Percentiles rank a stretch among this genome's conserved stretches.
Evolutionary conservation across 1,284 basidiomycete species (phyloP).

Genomic region (Microbotryum silenes-acaulis): DNA sequence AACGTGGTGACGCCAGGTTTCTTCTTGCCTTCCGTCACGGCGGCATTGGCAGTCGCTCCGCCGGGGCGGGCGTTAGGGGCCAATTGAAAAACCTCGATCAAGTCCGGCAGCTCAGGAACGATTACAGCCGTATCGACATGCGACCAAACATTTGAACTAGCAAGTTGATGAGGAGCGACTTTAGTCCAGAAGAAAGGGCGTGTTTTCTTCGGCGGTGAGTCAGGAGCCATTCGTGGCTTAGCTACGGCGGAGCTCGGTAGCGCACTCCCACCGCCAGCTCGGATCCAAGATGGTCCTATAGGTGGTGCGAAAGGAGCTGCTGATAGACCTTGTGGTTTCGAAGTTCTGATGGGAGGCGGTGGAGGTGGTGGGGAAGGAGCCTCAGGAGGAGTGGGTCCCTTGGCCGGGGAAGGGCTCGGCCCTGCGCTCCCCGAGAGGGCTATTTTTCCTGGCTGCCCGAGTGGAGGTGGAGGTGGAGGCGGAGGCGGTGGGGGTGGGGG

Average conservation of each 20-base stretch:
- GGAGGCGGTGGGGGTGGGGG: conserved; percentile 19
- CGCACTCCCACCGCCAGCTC: too few relatives aligned
- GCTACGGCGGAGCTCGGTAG: too few relatives aligned
- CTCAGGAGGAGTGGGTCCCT: conserved; percentile 1
- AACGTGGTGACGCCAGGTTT: conserved; percentile 60
- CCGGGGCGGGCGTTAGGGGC: conserved; percentile 43
- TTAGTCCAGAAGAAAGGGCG: conserved; percentile 84
- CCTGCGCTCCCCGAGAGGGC: conserved; percentile 19
- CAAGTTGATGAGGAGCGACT: conserved; percentile 45
- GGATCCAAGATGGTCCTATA: too few relatives aligned
- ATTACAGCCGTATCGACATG: conserved; percentile 45
- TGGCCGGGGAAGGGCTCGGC: conserved; percentile 10
- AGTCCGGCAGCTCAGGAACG: conserved; percentile 55
- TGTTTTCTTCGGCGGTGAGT: neutral
- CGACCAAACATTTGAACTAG: conserved; percentile 53
- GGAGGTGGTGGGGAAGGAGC: neutral
- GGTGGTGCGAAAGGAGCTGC: conserved; percentile 5
- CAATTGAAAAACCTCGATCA: conserved; percentile 48
- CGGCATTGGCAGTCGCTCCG: conserved; percentile 9
- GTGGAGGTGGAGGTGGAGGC: conserved; percentile 13
- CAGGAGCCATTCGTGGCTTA: neutral
- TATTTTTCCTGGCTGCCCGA: conserved; percentile 9
- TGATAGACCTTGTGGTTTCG: too few relatives aligned
- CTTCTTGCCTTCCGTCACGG: conserved; percentile 37
- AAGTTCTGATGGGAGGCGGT: neutral